phyloP scores from a whole-genome alignment of 2,329 filamentous ascomycete species.

The Xylaria polymorpha region DNA sequence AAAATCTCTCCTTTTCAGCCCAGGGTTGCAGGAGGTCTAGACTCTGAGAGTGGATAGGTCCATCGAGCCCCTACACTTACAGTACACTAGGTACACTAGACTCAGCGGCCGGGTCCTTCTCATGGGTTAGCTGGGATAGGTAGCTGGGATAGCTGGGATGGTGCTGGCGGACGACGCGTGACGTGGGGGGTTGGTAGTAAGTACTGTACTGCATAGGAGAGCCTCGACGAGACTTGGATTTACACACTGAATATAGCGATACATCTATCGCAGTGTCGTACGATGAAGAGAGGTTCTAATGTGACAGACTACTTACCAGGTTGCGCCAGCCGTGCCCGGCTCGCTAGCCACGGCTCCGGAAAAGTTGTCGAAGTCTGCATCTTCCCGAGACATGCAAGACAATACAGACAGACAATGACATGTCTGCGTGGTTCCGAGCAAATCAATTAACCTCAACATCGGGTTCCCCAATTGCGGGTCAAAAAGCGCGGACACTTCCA shows the following conservation, averaged over 20 bases:
- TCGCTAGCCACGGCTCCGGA: conserved; percentile 36
- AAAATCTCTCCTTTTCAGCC: conserved; percentile 34
- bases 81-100: conserved; percentile 13
- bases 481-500: conserved; percentile 26
- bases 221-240: conserved; percentile 8
- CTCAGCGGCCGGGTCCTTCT: conserved; percentile 23
- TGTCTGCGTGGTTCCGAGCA: conserved; percentile 30
- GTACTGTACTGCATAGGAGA: not conserved
- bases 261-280: not conserved
- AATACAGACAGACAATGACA: conserved; percentile 33
- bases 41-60: conserved; percentile 32
- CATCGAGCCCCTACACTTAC: conserved; percentile 20
- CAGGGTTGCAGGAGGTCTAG: conserved; percentile 35
- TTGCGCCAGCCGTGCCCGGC: conserved; percentile 25
- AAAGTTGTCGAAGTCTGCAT: conserved; percentile 36
- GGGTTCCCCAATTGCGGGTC: conserved; percentile 32
- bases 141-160: not conserved
- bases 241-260: conserved; percentile 3
- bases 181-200: conserved; percentile 1
- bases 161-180: not conserved
- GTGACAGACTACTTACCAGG: not conserved
- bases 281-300: not conserved
- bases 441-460: conserved; percentile 27
- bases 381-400: conserved; percentile 37
- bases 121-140: not conserved